Evolutionary conservation across 1,139 yeast species (phyloP), one percentile per base, ranked within the genome.

Genomic region (Starmera stellimalicola): DNA sequence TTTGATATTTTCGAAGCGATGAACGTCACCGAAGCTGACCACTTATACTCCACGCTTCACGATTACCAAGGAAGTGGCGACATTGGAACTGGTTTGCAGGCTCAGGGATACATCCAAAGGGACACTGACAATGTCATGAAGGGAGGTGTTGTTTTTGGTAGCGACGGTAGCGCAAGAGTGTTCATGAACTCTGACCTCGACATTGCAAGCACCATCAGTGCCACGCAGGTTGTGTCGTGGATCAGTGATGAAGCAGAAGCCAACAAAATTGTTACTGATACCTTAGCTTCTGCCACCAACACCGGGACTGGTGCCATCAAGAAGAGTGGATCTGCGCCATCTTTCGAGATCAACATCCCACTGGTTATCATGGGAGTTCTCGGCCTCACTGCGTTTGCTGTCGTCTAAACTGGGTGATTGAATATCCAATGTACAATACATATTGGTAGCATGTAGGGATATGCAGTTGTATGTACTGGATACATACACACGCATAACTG

Each of bases 1-100:
- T 77, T 76, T 55, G 93, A 81, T 62, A 73, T 80, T 52, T 80
- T 80, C 53, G 93, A 80, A 63, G 69, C 69, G 18, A 60, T 69
- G 66, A 70, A 70, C 48, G 52, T 54, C 31, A 71, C 83, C 17
- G 75, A 74, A 44, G 60, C 69, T 26, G 58, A 57, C 40, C 65
- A 74, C 43, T 63, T 79, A 48, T 76, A 65, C 56, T 65, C 84
- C 18, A 76, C 87, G 16, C 60, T 79, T 53, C 91, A 80, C 52
- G 82, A 76, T 50, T 78, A 67, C 60, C 88, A 80, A 55, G 87
- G 87, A 26, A 70, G 74, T 30, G 77, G 60, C 36, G 65, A 70
- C 45, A 65, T 77, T 38, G 70, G 70, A 36, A 55, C 64, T 7
- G 91, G 91, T 39, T 55, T 79, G 29, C 73, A 68, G 41, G 65